Evolutionary conservation across 306 rosid species (phyloP).

Genomic region (Fragaria ananassa): DNA sequence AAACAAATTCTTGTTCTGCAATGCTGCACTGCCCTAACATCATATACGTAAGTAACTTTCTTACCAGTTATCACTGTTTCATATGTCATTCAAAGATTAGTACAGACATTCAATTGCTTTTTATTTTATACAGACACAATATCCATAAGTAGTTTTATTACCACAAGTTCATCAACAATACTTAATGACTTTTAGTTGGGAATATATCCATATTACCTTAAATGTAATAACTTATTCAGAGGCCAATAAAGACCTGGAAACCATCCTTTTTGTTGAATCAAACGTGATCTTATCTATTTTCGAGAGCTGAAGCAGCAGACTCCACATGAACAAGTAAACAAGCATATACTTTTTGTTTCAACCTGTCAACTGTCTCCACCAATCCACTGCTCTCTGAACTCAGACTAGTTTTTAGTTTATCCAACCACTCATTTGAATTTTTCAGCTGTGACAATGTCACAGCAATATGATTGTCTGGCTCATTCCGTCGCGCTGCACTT

Average conservation of each 20-base stretch:
- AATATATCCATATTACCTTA: slow-evolving; percentile 16
- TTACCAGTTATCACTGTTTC: not conserved
- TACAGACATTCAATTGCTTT: slow-evolving; percentile 5
- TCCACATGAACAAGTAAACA: slow-evolving; percentile 75
- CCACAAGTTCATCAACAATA: slow-evolving; percentile 6
- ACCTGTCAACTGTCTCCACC: slow-evolving; percentile 50
- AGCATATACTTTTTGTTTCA: slow-evolving; percentile 70
- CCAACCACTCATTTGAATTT: slow-evolving; percentile 88
- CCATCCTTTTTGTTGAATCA: slow-evolving; percentile 30
- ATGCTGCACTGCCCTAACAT: not conserved
- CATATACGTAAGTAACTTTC: not conserved
- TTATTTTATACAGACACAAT: slow-evolving; percentile 14
- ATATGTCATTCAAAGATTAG: not conserved
- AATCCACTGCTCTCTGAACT: slow-evolving; percentile 38
- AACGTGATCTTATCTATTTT: slow-evolving; percentile 41
- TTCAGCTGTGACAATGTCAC: slow-evolving; percentile 75
- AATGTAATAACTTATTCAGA: slow-evolving; percentile 37
- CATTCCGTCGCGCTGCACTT: slow-evolving; percentile 39
- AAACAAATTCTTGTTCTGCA: not conserved
- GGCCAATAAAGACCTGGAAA: not conserved
- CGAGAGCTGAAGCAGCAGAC: slow-evolving; percentile 83
- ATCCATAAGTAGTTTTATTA: slow-evolving; percentile 19
- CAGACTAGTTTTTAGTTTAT: slow-evolving; percentile 44
- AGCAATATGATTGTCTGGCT: slow-evolving; percentile 64
- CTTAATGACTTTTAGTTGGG: slow-evolving; percentile 1